Conservation (phyloP, 2,329 filamentous ascomycete species). For the Lachnellula willkommii region DNA sequence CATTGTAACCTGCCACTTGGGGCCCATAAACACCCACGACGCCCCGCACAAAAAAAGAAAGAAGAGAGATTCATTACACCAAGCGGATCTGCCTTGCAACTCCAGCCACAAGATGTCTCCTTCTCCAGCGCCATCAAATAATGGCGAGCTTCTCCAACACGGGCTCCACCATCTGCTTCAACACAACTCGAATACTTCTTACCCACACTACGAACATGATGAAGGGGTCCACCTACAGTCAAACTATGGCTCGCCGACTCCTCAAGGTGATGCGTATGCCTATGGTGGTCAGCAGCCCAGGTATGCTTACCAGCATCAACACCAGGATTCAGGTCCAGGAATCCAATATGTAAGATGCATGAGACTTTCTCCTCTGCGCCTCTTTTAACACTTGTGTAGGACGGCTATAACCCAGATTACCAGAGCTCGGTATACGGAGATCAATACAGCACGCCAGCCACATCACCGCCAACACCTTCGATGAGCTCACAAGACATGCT, state of each 20-base stretch:
- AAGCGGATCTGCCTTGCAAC: neutral
- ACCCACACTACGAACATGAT: conserved; percentile 24
- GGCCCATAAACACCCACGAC: neutral
- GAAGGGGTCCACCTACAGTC: conserved; percentile 23
- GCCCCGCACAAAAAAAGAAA: neutral
- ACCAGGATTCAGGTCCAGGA: conserved; percentile 23
- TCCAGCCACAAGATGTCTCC: conserved; percentile 18
- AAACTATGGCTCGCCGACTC: conserved; percentile 26
- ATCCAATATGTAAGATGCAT: conserved; percentile 25
- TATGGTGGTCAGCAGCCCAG: conserved; percentile 19
- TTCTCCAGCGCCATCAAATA: conserved; percentile 37
- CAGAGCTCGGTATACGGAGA: conserved; percentile 26
- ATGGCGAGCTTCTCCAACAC: conserved; percentile 36
- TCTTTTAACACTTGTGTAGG: conserved; percentile 19
- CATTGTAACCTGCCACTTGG: neutral
- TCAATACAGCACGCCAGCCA: conserved; percentile 47
- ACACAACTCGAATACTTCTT: conserved; percentile 36
- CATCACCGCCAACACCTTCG: conserved; percentile 46
- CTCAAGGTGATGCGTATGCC: conserved; percentile 15
- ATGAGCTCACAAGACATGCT: conserved; percentile 23
- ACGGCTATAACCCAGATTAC: conserved; percentile 17
- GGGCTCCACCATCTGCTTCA: conserved; percentile 41
- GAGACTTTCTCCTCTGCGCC: neutral
- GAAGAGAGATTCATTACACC: neutral
- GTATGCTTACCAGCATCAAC: conserved; percentile 26